These are phyloP conservation scores for Aphanomyces astaci DNA, from an alignment of 352 stramenopile genomes.

Conservation along the genomic window DNA sequence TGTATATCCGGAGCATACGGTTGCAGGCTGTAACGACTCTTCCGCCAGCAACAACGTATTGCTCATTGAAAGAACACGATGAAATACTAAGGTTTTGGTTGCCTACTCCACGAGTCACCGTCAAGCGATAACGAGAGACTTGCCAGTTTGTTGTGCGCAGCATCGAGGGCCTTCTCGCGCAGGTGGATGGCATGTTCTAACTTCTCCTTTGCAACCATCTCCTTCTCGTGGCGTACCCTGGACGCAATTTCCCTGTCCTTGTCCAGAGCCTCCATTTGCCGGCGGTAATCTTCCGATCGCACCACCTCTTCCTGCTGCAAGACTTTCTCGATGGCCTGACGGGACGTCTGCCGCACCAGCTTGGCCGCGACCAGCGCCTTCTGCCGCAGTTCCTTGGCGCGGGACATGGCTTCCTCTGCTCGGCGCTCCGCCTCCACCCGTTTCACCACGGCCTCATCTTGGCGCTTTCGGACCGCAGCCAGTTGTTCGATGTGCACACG, in stretches of 20 bases:
- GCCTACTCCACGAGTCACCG: too few species aligned
- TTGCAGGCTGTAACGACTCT: too few species aligned
- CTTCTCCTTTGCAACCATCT: constrained; percentile 7
- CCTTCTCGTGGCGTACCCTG: constrained; percentile 9
- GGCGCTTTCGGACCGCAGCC: constrained; percentile 42
- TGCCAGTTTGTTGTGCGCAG: neutral
- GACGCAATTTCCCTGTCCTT: constrained; percentile 37
- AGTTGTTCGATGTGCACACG: constrained; percentile 40
- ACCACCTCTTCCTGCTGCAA: constrained; percentile 49
- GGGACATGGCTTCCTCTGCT: constrained; percentile 45
- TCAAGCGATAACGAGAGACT: neutral
- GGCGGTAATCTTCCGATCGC: constrained; percentile 36
- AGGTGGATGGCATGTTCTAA: neutral
- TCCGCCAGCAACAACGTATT: too few species aligned
- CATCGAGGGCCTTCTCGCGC: neutral
- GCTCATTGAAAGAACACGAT: too few species aligned
- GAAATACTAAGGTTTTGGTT: too few species aligned
- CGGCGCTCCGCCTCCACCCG: constrained; percentile 60
- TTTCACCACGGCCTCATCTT: constrained; percentile 53
- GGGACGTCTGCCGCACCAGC: constrained; percentile 58
- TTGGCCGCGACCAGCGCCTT: constrained; percentile 57
- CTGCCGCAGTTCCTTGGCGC: constrained; percentile 53
- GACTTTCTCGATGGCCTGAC: constrained; percentile 58
- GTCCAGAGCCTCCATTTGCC: constrained; percentile 42
- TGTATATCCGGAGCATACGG: too few species aligned